Evolutionary conservation across 495 filamentous ascomycete genomes (phyloP), one percentile per base, ranked within the genome.

Genomic region (Glonium stellatum): DNA sequence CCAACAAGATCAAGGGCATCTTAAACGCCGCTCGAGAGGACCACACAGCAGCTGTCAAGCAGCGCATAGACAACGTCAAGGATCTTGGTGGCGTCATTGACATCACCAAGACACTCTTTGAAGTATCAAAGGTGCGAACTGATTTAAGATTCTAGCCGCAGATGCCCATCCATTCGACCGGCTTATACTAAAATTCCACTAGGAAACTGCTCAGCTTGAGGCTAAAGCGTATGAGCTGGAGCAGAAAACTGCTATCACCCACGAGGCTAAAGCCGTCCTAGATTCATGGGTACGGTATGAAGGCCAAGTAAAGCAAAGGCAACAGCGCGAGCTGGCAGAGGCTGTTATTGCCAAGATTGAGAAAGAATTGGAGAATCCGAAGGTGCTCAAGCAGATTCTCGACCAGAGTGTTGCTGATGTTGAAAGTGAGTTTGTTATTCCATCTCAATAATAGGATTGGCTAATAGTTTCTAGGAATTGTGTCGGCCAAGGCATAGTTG

Each of bases 281-380:
- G 93, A 99, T 73, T 96, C 91, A 54, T 97, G 95, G 93, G 91
- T 97, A 58, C 85, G 93, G 69, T 99, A 99, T 75, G 93, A 99
- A 80, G 81, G 87, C 59, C 93, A 97, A 80, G 91, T 97, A 69
- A 99, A 97, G 88, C 87, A 91, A 78, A 84, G 93, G 71, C 89
- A 97, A 80, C 93, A 99, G 82, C 85, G 81, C 74, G 93, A 99
- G 83, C 82, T 99, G 65, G 89, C 93, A 55, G 86, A 96, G 72
- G 80, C 76, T 72, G 78, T 99, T 75, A 97, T 99, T 67, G 83
- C 83, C 76, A 99, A 95, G 84, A 92, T 97, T 68, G 86, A 87
- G 75, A 97, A 97, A 84, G 93, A 97, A 81, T 83, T 99, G 52
- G 91, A 97, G 82, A 96, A 85, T 80, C 93, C 95, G 64, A 97